Evolutionary conservation across 768 basidiomycete genomes (phyloP).

Genomic region (Calocybe cyanea): DNA sequence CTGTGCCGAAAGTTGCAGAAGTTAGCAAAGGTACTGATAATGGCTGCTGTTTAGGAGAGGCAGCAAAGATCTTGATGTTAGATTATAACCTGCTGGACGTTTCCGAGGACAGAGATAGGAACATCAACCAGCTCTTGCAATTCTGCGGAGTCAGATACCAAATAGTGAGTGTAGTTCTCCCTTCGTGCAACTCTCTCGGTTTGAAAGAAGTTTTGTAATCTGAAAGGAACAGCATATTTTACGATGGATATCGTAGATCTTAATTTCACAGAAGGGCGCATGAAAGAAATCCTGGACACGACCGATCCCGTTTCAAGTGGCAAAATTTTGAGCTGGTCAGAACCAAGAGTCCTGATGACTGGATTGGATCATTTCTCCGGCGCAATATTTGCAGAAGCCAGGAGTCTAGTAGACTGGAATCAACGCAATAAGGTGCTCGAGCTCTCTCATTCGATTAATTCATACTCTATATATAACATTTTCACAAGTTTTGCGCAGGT

Average conservation of each 20-base stretch:
- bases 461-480: not conserved
- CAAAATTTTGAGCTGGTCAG: slow-evolving; percentile 51
- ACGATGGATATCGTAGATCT: slow-evolving; percentile 68
- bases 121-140: slow-evolving; percentile 54
- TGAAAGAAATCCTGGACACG: slow-evolving; percentile 37
- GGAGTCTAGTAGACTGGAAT: slow-evolving; percentile 93
- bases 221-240: slow-evolving; percentile 85
- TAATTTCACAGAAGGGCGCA: slow-evolving; percentile 26
- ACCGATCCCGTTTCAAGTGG: slow-evolving; percentile 36
- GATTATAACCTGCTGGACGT: slow-evolving; percentile 36
- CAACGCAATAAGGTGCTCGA: slow-evolving; percentile 68
- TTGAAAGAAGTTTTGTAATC: too few species aligned
- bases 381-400: slow-evolving; percentile 71
- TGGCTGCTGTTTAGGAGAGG: slow-evolving; percentile 21
- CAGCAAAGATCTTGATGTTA: slow-evolving; percentile 28
- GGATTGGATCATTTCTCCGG: slow-evolving; percentile 62
- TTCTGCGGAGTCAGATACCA: slow-evolving; percentile 56
- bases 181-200: too few species aligned
- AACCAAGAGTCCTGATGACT: slow-evolving; percentile 56
- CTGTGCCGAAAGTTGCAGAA: slow-evolving; percentile 19
- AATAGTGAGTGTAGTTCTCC: slow-evolving; percentile 52
- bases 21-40: not conserved
- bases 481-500: slow-evolving; percentile 77
- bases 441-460: not conserved
- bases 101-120: slow-evolving; percentile 39